Evolutionary conservation across 768 basidiomycete genomes (phyloP).

Genomic region (Strobilomyces dryophilus): DNA sequence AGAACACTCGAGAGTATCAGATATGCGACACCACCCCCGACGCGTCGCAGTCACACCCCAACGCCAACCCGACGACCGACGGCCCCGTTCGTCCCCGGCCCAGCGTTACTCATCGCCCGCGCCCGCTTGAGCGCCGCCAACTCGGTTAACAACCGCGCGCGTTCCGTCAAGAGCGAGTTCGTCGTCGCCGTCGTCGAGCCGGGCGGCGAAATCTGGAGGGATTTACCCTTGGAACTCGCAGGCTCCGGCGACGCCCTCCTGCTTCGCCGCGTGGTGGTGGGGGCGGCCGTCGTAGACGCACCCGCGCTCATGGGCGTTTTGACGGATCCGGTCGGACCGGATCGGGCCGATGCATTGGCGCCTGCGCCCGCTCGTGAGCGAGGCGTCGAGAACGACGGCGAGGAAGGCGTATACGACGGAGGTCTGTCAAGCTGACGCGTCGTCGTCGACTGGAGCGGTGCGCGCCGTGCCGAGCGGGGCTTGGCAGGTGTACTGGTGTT

Average conservation of each 20-base stretch:
- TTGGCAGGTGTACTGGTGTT: constrained; percentile 30
- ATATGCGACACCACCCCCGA: too few relatives aligned
- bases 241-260: neutral
- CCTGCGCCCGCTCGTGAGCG: neutral
- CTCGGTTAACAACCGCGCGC: constrained; percentile 51
- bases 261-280: neutral
- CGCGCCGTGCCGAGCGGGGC: constrained; percentile 8
- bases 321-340: neutral
- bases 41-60: constrained; percentile 4
- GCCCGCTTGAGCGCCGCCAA: constrained; percentile 42
- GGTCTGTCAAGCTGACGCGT: neutral
- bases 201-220: neutral
- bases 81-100: neutral
- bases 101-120: constrained; percentile 8
- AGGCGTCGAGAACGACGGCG: constrained; percentile 11
- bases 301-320: neutral
- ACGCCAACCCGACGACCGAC: constrained; percentile 6
- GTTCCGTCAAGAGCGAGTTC: constrained; percentile 51
- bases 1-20: too few relatives aligned
- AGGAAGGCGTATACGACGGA: constrained; percentile 17
- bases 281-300: neutral
- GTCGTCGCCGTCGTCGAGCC: constrained; percentile 40
- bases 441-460: neutral
- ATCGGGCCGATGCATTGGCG: too few relatives aligned
- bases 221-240: neutral